Percentiles rank a stretch among this genome's conserved stretches.
These are phyloP conservation scores for Yamadazyma pseudoaaseri DNA, from an alignment of 1,139 yeast species.

Conservation along the genomic window DNA sequence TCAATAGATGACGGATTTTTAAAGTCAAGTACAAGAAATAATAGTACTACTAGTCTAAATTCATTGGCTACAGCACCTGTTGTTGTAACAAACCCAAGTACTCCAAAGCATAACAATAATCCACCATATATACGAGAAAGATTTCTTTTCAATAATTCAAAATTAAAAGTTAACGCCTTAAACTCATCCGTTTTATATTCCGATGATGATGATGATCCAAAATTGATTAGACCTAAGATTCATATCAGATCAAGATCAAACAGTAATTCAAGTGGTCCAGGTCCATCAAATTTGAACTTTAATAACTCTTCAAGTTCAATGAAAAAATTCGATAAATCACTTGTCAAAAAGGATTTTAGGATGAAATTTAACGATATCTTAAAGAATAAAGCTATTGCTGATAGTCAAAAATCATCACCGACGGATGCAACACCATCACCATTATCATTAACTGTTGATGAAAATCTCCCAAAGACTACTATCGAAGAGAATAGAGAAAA, in stretches of 20 bases:
- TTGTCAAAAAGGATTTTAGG: conserved; percentile 28
- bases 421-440: conserved; percentile 23
- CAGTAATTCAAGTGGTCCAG: conserved; percentile 1
- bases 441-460: conserved; percentile 17
- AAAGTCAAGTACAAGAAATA: conserved; percentile 29
- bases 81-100: conserved; percentile 4
- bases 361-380: conserved; percentile 26
- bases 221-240: conserved; percentile 17
- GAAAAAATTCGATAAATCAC: conserved; percentile 3
- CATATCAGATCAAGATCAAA: conserved; percentile 17
- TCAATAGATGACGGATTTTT: conserved; percentile 35
- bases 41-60: conserved; percentile 29
- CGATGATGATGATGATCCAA: conserved; percentile 36
- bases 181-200: conserved; percentile 17
- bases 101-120: conserved; percentile 7
- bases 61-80: conserved; percentile 7
- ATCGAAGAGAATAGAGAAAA: conserved; percentile 12
- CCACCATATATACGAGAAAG: conserved; percentile 4
- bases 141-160: conserved; percentile 14
- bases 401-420: conserved; percentile 11
- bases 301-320: neutral
- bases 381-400: conserved; percentile 8
- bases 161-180: conserved; percentile 13
- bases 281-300: neutral
- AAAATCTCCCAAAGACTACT: conserved; percentile 8